Evolutionary conservation across 208 protist genomes (phyloP).

Genomic region (Trypanosoma lewisi): DNA sequence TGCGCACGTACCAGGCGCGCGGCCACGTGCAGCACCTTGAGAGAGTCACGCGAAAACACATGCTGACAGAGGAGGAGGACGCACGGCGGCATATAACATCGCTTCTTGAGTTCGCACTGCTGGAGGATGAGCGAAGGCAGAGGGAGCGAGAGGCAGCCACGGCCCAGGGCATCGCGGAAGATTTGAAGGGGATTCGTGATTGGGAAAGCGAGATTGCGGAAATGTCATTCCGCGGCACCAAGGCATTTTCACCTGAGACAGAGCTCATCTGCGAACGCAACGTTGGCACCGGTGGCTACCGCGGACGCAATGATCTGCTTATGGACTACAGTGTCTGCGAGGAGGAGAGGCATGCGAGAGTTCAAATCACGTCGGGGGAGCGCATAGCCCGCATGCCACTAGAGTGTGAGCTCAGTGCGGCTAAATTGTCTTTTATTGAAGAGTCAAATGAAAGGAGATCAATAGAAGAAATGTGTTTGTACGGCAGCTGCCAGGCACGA

Average conservation of each 20-base stretch:
- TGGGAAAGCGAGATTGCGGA: constrained; percentile 21
- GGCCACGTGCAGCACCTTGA: constrained; percentile 26
- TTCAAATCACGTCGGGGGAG: constrained; percentile 15
- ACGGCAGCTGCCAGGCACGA: constrained; percentile 36
- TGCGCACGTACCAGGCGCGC: constrained; percentile 18
- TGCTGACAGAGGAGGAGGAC: constrained; percentile 12
- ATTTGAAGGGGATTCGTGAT: constrained; percentile 12
- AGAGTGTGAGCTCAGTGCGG: constrained; percentile 15
- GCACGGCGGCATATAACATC: constrained; percentile 10
- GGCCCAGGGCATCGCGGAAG: constrained; percentile 15
- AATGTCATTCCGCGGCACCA: constrained; percentile 12
- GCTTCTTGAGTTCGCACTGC: constrained; percentile 1
- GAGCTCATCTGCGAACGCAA: constrained; percentile 1
- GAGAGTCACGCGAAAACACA: constrained; percentile 4
- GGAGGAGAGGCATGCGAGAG: constrained; percentile 26
- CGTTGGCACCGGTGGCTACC: constrained; percentile 6
- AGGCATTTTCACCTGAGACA: constrained; percentile 11
- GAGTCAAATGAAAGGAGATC: constrained; percentile 18
- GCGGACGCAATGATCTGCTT: constrained; percentile 17
- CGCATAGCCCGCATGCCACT: constrained; percentile 16
- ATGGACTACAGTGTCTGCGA: constrained; percentile 29
- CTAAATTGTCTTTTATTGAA: constrained; percentile 18
- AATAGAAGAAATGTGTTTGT: constrained; percentile 17
- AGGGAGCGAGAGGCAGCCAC: background rate
- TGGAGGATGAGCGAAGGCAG: constrained; percentile 6